Conservation (phyloP, 208 protist species). For the Crithidia fasciculata region DNA sequence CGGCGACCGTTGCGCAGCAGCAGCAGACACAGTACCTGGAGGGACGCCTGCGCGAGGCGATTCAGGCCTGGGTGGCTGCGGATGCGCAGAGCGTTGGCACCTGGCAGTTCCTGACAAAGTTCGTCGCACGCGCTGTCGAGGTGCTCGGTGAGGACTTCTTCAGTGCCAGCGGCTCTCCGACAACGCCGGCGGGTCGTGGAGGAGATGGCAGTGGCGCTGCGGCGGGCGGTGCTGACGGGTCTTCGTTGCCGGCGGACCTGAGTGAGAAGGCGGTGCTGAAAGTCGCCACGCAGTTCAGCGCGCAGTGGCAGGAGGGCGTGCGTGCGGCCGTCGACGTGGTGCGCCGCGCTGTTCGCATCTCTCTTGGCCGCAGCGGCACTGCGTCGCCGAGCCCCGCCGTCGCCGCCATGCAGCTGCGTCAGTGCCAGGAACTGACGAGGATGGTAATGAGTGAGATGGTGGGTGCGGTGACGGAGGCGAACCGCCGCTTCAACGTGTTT, state of each 20-base stretch:
- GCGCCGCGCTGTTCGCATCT: slow-evolving; percentile 20
- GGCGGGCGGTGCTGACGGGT: not conserved
- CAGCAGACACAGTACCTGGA: slow-evolving; percentile 36
- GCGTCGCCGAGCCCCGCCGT: not conserved
- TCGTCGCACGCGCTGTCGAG: slow-evolving; percentile 33
- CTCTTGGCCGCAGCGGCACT: slow-evolving; percentile 19
- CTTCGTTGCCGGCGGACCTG: slow-evolving; percentile 28
- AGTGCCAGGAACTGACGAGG: slow-evolving; percentile 34
- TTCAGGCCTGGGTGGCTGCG: slow-evolving; percentile 44
- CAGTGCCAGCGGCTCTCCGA: not conserved
- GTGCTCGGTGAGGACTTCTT: slow-evolving; percentile 57
- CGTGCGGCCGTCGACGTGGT: slow-evolving; percentile 21
- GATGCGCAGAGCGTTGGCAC: slow-evolving; percentile 32
- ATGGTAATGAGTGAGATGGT: slow-evolving; percentile 30
- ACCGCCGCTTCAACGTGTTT: slow-evolving; percentile 45
- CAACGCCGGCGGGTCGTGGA: not conserved
- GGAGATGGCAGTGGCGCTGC: not conserved
- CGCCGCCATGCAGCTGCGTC: slow-evolving; percentile 15
- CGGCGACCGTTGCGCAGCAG: not conserved
- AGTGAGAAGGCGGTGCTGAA: slow-evolving; percentile 30
- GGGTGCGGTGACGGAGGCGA: slow-evolving; percentile 46
- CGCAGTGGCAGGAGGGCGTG: slow-evolving; percentile 44
- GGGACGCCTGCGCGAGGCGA: slow-evolving; percentile 34
- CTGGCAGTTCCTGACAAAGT: slow-evolving; percentile 39
- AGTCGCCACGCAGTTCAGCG: slow-evolving; percentile 41